These are phyloP conservation scores for Flaveria robusta DNA, from an alignment of 129 eudicot genomes.

Conservation along the genomic window DNA sequence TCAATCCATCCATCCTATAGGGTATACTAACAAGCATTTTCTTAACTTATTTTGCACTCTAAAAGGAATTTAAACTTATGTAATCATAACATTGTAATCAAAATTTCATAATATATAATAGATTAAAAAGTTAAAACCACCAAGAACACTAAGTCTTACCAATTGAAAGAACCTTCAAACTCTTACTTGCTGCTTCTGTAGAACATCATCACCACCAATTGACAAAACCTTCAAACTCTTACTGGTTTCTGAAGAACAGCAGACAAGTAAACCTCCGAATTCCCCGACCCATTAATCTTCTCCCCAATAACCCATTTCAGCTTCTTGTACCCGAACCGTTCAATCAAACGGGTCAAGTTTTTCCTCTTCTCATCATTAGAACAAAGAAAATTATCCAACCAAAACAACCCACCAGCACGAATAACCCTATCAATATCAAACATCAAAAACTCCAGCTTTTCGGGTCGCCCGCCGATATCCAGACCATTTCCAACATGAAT, in stretches of 20 bases:
- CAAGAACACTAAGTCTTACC: conserved; percentile 31
- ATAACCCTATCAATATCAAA: conserved; percentile 87
- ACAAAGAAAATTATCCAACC: conserved; percentile 92
- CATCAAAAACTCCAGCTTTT: conserved; percentile 87
- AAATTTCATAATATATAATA: conserved; percentile 34
- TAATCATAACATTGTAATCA: conserved; percentile 36
- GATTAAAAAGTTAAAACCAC: conserved; percentile 29
- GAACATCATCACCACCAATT: conserved; percentile 49
- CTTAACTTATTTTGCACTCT: conserved; percentile 44
- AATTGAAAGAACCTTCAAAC: conserved; percentile 40
- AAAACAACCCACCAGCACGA: conserved; percentile 88
- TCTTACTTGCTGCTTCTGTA: conserved; percentile 74
- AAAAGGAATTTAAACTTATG: conserved; percentile 40
- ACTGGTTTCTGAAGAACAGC: conserved; percentile 95
- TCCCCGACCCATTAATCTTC: conserved; percentile 78
- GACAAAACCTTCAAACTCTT: conserved; percentile 50
- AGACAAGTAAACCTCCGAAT: conserved; percentile 84
- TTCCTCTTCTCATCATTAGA: conserved; percentile 83
- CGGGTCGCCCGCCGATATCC: conserved; percentile 77
- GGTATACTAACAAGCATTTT: conserved; percentile 35
- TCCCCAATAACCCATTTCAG: conserved; percentile 96
- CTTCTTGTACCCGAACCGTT: conserved; percentile 89
- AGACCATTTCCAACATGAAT: conserved; percentile 74
- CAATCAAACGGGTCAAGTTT: conserved; percentile 78
- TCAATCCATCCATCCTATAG: conserved; percentile 25